These are phyloP conservation scores for Aspergillus kassunensis DNA, from an alignment of 495 filamentous ascomycete species.

Conservation along the genomic window DNA sequence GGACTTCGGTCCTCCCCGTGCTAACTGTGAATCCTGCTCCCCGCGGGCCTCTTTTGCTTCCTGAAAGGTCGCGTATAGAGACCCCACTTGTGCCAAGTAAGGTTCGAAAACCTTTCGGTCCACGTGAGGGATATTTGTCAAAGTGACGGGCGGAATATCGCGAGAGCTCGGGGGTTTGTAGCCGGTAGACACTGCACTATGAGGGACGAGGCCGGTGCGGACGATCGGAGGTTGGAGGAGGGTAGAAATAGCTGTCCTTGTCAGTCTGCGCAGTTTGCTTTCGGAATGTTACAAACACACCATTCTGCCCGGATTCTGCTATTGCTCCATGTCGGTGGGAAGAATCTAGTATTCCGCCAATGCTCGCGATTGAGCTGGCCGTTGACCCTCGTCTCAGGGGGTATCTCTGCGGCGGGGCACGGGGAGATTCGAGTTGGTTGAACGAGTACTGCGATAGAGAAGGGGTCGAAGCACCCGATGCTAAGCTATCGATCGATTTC, in stretches of 20 bases:
- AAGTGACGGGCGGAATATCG: constrained; percentile 91
- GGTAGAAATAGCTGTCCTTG: constrained; percentile 74
- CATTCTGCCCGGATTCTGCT: constrained; percentile 77
- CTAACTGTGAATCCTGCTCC: constrained; percentile 46
- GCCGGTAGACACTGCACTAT: constrained; percentile 61
- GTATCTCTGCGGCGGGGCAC: constrained; percentile 40
- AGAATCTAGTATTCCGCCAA: constrained; percentile 70
- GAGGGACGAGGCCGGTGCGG: constrained; percentile 77
- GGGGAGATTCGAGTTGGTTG: constrained; percentile 41
- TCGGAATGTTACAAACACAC: no score
- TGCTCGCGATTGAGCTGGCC: constrained; percentile 81
- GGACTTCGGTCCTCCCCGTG: constrained; percentile 24
- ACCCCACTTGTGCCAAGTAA: constrained; percentile 78
- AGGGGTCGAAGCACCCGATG: constrained; percentile 45
- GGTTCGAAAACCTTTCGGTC: constrained; percentile 74
- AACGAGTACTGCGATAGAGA: constrained; percentile 59
- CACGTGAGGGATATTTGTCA: constrained; percentile 84
- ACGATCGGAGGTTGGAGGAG: constrained; percentile 87
- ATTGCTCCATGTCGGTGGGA: constrained; percentile 57
- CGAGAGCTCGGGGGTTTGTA: constrained; percentile 81
- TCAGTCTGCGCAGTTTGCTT: constrained; percentile 9
- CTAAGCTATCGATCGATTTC: constrained; percentile 67
- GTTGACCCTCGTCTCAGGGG: constrained; percentile 70
- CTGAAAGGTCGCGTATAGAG: constrained; percentile 77
- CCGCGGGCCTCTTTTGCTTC: constrained; percentile 65